Evolutionary conservation across 1,139 yeast species (phyloP), one percentile per base, ranked within the genome.

Genomic region (Candida pseudocylindracea): DNA sequence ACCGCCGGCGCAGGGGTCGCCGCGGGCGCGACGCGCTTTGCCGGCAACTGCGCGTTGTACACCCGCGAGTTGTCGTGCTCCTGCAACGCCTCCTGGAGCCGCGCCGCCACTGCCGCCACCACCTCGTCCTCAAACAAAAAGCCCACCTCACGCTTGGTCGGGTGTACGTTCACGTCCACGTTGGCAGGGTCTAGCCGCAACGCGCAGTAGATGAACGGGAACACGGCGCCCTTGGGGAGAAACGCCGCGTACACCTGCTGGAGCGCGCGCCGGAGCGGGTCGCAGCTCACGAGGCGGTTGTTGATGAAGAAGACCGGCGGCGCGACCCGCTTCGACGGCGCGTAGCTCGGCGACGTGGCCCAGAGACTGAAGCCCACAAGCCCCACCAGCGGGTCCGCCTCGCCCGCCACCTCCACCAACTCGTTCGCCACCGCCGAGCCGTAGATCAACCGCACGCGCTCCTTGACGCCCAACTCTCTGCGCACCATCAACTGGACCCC

Each of bases 101-200:
- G 45, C 0, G 50, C 49, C 26, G 74, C 60, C 1, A 88, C 58
- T 20, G 48, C 41, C 30, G 74, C 83, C 7, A 80, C 63, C 15
- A 91, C 79, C 45, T 83, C 96, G 34, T 78, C 92, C 44, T 91
- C 96, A 45, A 72, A 52, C 28, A 88, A 54, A 47, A 91, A 83
- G 33, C 93, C 53, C 1, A 91, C 96, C 44, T 88, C 96, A 34
- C 91, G 61, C 44, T 88, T 88, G 0, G 98, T 88, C 0, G 99
- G 99, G 45, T 91, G 98, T 8, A 91, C 72, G 48, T 88, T 88
- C 9, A 88, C 98, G 48, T 88, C 99, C 10, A 88, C 59, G 37
- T 74, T 72, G 27, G 54, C 55, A 1, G 95, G 79, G 12, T 60
- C 56, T 6, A 88, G 68, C 29, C 58, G 57, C 15, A 88, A 48